These are phyloP conservation scores for Gossypium thurberi DNA, from an alignment of 345 rosid genomes.

Conservation along the genomic window DNA sequence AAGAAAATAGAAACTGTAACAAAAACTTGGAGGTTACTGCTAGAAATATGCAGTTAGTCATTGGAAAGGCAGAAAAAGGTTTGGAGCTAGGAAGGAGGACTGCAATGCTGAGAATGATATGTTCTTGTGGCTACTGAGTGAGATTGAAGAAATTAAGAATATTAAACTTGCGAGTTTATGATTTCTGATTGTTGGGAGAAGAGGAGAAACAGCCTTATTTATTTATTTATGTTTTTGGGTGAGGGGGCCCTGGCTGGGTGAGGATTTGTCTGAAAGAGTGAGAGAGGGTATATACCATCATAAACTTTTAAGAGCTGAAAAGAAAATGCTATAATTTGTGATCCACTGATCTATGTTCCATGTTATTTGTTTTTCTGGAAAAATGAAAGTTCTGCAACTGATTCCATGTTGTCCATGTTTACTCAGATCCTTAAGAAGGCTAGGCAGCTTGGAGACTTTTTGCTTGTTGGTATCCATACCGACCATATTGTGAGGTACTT, in stretches of 20 bases:
- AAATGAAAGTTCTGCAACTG: background rate
- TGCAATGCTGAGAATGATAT: background rate
- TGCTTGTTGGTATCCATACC: constrained; percentile 80
- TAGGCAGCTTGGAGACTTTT: constrained; percentile 88
- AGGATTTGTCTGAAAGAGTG: background rate
- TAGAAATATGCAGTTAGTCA: background rate
- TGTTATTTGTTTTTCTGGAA: background rate
- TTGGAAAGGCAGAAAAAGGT: background rate
- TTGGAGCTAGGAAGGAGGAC: background rate
- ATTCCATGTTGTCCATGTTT: constrained; percentile 4
- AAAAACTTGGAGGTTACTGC: constrained; percentile 1
- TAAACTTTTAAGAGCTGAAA: background rate
- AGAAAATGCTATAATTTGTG: background rate
- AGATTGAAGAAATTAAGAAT: background rate
- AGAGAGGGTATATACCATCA: background rate
- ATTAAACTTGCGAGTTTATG: background rate
- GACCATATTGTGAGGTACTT: constrained; percentile 83
- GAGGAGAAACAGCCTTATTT: background rate
- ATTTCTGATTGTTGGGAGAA: background rate
- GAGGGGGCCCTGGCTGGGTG: background rate
- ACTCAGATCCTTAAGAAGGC: constrained; percentile 79
- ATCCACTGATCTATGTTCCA: background rate
- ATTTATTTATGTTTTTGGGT: background rate
- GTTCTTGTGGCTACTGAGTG: background rate
- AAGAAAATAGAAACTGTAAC: background rate